Percentiles rank a stretch among this genome's conserved stretches.
Conservation (phyloP, 495 filamentous ascomycete species). For the Hyphodiscus hymeniophilus region DNA sequence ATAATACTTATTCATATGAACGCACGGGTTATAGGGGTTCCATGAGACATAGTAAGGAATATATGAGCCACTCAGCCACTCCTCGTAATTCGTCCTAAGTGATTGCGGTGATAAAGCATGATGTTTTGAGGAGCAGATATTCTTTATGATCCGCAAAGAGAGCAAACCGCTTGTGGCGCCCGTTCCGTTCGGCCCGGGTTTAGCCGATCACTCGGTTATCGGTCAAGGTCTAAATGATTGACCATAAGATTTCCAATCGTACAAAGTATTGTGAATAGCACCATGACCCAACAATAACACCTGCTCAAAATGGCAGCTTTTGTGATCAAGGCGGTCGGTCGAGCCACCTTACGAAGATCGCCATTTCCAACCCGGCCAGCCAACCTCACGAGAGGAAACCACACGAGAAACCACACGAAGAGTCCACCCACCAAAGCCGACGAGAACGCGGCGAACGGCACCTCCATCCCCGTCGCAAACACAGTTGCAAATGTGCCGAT, state of each 20-base stretch:
- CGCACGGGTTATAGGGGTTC: too few relatives aligned
- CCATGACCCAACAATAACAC: conserved; percentile 2
- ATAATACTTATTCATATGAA: too few relatives aligned
- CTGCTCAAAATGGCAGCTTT: conserved; percentile 2
- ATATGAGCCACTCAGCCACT: too few relatives aligned
- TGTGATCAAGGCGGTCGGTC: background rate
- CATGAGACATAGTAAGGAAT: too few relatives aligned
- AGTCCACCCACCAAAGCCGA: conserved; percentile 9
- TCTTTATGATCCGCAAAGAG: too few relatives aligned
- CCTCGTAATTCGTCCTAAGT: too few relatives aligned
- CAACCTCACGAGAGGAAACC: conserved; percentile 6
- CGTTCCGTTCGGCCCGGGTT: too few relatives aligned
- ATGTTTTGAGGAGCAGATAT: too few relatives aligned
- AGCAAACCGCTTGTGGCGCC: too few relatives aligned
- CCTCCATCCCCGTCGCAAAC: conserved; percentile 34
- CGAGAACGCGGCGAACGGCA: conserved; percentile 19
- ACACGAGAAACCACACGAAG: conserved; percentile 3
- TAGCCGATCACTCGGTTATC: too few relatives aligned
- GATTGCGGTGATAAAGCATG: too few relatives aligned
- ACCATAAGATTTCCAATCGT: background rate
- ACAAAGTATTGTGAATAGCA: background rate
- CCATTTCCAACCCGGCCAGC: background rate
- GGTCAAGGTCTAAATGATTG: too few relatives aligned
- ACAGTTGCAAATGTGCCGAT: conserved; percentile 37
- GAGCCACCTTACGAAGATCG: conserved; percentile 7